A percentile compares a stretch with the other conserved stretches of the same genome.
Conservation (phyloP, 371 early-diverging fungal genomes). For the Mucor racemosus region DNA sequence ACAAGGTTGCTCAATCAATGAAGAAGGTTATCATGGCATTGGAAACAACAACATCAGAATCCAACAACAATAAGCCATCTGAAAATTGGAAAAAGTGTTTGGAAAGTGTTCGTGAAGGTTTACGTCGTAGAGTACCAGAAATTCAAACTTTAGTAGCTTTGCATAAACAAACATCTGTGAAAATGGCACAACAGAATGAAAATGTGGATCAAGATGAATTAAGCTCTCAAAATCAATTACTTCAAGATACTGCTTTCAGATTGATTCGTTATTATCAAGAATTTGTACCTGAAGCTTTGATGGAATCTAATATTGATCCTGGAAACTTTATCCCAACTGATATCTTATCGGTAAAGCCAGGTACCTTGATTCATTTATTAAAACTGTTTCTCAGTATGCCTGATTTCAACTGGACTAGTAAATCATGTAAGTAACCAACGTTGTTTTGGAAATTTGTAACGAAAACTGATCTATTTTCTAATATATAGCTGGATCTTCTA, state of each 20-base stretch:
- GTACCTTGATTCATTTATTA: conserved; percentile 63
- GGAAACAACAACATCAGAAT: conserved; percentile 18
- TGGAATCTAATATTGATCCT: conserved; percentile 75
- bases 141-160: conserved; percentile 68
- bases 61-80: conserved; percentile 8
- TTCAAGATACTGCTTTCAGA: conserved; percentile 59
- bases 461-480: background rate
- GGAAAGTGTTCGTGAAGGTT: conserved; percentile 55
- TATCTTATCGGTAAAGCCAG: conserved; percentile 58
- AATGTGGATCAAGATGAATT: conserved; percentile 28
- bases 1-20: conserved; percentile 43
- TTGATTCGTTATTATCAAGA: conserved; percentile 73
- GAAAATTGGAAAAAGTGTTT: conserved; percentile 43
- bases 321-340: conserved; percentile 77
- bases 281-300: conserved; percentile 66
- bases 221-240: conserved; percentile 49
- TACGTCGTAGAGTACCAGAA: conserved; percentile 77
- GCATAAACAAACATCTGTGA: conserved; percentile 39
- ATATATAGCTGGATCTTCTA: conserved; percentile 47
- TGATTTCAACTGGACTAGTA: conserved; percentile 73
- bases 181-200: conserved; percentile 30
- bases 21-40: conserved; percentile 37
- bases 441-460: background rate
- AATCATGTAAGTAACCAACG: conserved; percentile 47
- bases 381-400: conserved; percentile 63